These are phyloP conservation scores for Kluyveromyces marxianus DNA, from an alignment of 1,139 yeast species.

Conservation along the genomic window DNA sequence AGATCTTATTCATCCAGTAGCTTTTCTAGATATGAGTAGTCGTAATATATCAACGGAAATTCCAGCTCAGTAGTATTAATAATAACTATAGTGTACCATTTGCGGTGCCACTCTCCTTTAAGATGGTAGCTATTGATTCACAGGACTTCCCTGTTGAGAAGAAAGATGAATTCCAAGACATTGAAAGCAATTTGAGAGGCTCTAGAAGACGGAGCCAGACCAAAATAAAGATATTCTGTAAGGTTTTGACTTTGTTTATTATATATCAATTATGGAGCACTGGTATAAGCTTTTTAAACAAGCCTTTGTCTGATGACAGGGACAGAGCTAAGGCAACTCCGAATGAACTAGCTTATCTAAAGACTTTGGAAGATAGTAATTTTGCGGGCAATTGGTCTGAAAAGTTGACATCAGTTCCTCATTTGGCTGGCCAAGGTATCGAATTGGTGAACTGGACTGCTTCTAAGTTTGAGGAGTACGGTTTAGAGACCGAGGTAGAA, in stretches of 20 bases:
- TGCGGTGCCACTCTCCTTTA: no score
- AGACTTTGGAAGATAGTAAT: constrained; percentile 38
- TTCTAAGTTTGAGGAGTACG: constrained; percentile 54
- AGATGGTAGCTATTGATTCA: no score
- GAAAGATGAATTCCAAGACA: no score
- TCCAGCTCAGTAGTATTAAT: no score
- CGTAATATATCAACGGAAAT: no score
- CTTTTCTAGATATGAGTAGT: no score
- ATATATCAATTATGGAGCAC: background rate
- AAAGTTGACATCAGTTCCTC: constrained; percentile 53
- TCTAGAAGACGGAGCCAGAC: no score
- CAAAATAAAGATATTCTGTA: no score
- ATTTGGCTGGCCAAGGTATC: constrained; percentile 64
- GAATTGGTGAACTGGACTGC: constrained; percentile 61
- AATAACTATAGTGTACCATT: no score
- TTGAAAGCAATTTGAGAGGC: no score
- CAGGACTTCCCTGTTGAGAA: no score
- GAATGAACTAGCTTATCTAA: constrained; percentile 26
- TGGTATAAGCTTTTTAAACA: background rate
- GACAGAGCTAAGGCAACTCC: constrained; percentile 2
- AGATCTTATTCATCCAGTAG: no score
- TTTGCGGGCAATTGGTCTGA: constrained; percentile 47
- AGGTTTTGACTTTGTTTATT: background rate
- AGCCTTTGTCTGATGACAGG: background rate
- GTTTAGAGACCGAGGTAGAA: constrained; percentile 46